A percentile compares a stretch with the other conserved stretches of the same genome.
Evolutionary conservation across 2,329 filamentous ascomycete species (phyloP).

Genomic region (Cadophora gregata): DNA sequence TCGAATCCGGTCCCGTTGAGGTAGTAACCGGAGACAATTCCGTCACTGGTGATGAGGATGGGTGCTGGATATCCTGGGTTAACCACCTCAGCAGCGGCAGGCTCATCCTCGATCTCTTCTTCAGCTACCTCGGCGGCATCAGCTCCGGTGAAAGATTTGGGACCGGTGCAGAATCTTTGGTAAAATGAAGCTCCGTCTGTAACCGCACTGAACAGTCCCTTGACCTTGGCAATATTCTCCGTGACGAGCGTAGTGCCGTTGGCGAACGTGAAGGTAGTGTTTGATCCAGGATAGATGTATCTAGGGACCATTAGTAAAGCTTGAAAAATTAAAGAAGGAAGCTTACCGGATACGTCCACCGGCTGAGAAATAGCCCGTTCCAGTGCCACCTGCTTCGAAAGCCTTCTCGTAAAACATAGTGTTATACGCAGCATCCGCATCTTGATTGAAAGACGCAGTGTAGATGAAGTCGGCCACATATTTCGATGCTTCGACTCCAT

Average conservation of each 20-base stretch:
- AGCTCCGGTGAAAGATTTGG: not conserved
- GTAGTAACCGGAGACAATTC: slow-evolving; percentile 41
- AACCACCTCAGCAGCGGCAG: slow-evolving; percentile 16
- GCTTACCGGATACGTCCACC: slow-evolving; percentile 46
- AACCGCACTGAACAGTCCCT: slow-evolving; percentile 44
- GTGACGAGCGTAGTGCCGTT: slow-evolving; percentile 47
- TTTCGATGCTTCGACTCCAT: slow-evolving; percentile 58
- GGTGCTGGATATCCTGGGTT: slow-evolving; percentile 40
- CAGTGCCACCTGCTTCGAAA: slow-evolving; percentile 32
- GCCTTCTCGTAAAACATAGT: slow-evolving; percentile 48
- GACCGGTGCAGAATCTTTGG: slow-evolving; percentile 35
- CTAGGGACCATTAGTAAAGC: slow-evolving; percentile 14
- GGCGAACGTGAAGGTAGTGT: slow-evolving; percentile 48
- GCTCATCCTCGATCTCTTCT: not conserved
- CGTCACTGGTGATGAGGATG: slow-evolving; percentile 37
- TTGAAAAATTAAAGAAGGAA: not conserved
- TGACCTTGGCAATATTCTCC: slow-evolving; percentile 46
- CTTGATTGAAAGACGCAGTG: slow-evolving; percentile 47
- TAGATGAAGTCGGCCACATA: slow-evolving; percentile 54
- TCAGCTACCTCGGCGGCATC: slow-evolving; percentile 17
- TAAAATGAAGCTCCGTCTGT: slow-evolving; percentile 41
- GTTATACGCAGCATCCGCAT: slow-evolving; percentile 50
- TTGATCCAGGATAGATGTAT: slow-evolving; percentile 49
- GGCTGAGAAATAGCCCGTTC: slow-evolving; percentile 47
- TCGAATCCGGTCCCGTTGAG: slow-evolving; percentile 39